Evolutionary conservation across 495 filamentous ascomycete genomes (phyloP), one percentile per base, ranked within the genome.

Genomic region (Aspergillus egyptiacus): DNA sequence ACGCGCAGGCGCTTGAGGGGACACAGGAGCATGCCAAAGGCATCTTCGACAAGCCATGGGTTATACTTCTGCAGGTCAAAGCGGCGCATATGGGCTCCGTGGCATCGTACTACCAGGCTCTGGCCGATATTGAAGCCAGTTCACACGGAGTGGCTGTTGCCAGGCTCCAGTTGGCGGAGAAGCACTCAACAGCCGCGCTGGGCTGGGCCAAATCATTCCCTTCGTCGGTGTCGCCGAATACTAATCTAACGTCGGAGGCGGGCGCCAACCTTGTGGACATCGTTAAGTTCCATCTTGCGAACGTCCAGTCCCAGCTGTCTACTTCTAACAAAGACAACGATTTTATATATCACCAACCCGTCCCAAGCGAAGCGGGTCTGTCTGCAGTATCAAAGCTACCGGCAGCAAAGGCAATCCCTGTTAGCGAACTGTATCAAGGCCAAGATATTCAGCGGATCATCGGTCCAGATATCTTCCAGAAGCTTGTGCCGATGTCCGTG

Each of bases 401-500:
- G 23, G 93, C 94, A 1, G 91, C 94, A n/a, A 98, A 97, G 66
- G 89, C 94, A 13, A 97, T 97, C 43, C 90, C 94, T 0, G 93
- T 98, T 31, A 91, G 88, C 65, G 93, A 98, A 63, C 74, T 98
- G 2, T 98, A 98, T 58, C 88, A 93, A 53, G 91, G 91, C 18
- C 91, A 96, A 63, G 93, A 98, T 69, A 96, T 98, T 33, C 88
- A 94, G 62, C 77, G 88, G 8, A 97, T 97, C 36, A 98, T 95
- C 40, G 93, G 93, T 0, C 93, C 91, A 1, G 94, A 97, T 69
- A 86, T 98, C 46, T 98, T 98, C 69, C 82, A 93, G 48, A 95
- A 91, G 60, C 93, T 98, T 45, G 89, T 97, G 9, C 93, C 93
- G 2, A 88, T 96, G 76, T 86, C 88, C 6, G 91, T 98, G 6